Percentiles rank a stretch among this genome's conserved stretches.
These are phyloP conservation scores for Fistulina hepatica DNA, from an alignment of 1,284 basidiomycete species.

Conservation along the genomic window DNA sequence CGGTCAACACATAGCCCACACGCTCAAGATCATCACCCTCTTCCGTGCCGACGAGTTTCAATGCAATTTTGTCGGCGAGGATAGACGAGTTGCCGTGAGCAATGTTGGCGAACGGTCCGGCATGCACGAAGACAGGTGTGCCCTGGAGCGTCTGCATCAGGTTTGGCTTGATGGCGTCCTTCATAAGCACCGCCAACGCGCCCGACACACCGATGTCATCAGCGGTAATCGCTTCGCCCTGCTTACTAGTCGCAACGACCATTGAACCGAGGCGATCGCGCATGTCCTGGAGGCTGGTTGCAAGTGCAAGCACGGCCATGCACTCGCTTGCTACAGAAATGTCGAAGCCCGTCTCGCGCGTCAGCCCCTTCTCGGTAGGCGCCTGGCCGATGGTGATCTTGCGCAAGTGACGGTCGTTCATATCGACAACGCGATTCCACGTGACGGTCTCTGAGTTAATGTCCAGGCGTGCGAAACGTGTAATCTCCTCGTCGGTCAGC, in stretches of 20 bases:
- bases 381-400: conserved; percentile 91
- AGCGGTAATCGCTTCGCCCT: conserved; percentile 87
- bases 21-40: conserved; percentile 75
- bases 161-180: conserved; percentile 99
- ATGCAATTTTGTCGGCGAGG: conserved; percentile 89
- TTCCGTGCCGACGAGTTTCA: conserved; percentile 97
- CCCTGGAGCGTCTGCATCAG: conserved; percentile 98
- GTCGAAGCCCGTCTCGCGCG: conserved; percentile 88
- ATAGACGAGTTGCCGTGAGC: conserved; percentile 99
- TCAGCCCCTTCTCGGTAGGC: conserved; percentile 83
- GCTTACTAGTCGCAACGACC: conserved; percentile 95
- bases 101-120: conserved; percentile 98
- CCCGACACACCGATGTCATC: conserved; percentile 96
- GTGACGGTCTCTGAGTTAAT: conserved; percentile 89
- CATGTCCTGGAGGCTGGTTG: conserved; percentile 87
- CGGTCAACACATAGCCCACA: conserved; percentile 93
- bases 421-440: conserved; percentile 96
- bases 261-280: conserved; percentile 83
- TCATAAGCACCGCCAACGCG: conserved; percentile 94
- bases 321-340: conserved; percentile 96
- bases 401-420: conserved; percentile 94
- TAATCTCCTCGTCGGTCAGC: conserved; percentile 88
- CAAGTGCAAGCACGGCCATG: conserved; percentile 95
- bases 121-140: conserved; percentile 98
- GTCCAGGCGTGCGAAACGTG: conserved; percentile 84